phyloP scores from a whole-genome alignment of 129 eudicot genomes.

The Chrysanthemum lavandulifolium region DNA sequence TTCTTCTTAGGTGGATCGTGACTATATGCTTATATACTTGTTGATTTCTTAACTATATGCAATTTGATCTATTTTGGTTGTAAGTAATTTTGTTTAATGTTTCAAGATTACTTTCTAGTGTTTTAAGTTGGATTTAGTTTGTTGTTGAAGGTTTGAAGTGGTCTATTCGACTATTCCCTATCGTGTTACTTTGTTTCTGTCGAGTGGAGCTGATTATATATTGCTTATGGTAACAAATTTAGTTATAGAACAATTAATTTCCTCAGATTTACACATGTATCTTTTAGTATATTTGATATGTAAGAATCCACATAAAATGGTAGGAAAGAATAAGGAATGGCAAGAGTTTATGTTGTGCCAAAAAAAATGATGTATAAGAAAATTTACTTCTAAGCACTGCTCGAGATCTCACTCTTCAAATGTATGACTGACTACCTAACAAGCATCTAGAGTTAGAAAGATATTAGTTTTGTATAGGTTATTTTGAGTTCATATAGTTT shows the following conservation, averaged over 20 bases:
- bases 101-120: not conserved
- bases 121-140: not conserved
- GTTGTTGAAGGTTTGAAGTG: not conserved
- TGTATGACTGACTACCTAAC: not conserved
- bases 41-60: constrained; percentile 4
- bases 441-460: not conserved
- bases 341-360: too few relatives aligned
- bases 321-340: too few relatives aligned
- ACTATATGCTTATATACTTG: not conserved
- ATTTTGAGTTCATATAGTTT: not conserved
- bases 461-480: constrained; percentile 5
- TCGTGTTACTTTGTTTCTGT: too few relatives aligned
- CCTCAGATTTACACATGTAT: too few relatives aligned
- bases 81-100: not conserved
- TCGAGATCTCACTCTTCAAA: not conserved
- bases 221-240: too few relatives aligned
- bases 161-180: too few relatives aligned
- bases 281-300: too few relatives aligned
- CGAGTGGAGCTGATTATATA: too few relatives aligned
- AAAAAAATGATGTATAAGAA: too few relatives aligned
- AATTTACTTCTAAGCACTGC: too few relatives aligned
- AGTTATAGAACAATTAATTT: too few relatives aligned
- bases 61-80: not conserved
- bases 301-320: too few relatives aligned
- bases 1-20: not conserved